phyloP scores from a whole-genome alignment of 805 yeast genomes.

The Saccharomyces paradoxus region DNA sequence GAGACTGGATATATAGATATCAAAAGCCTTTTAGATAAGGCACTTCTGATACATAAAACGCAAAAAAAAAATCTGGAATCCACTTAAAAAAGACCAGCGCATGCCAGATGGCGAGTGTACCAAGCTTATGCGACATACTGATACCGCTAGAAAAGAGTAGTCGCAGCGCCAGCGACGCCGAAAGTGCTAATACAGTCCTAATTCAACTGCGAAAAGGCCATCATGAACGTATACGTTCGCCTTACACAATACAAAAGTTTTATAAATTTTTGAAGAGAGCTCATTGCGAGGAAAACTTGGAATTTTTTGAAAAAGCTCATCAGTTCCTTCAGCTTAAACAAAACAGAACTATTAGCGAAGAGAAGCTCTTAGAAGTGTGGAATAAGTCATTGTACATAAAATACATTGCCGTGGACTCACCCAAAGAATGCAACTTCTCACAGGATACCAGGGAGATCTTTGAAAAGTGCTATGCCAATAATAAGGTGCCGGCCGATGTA shows the following conservation, averaged over 20 bases:
- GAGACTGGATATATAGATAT: background rate
- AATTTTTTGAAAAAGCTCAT: slow-evolving; percentile 12
- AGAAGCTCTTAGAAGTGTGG: slow-evolving; percentile 12
- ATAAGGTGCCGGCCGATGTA: slow-evolving; percentile 13
- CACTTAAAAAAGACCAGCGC: background rate
- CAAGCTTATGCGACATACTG: background rate
- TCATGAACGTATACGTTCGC: slow-evolving; percentile 2
- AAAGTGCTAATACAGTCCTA: background rate
- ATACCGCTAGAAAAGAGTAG: background rate
- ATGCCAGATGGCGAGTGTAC: background rate
- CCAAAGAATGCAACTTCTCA: slow-evolving; percentile 28
- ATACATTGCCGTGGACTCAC: slow-evolving; percentile 22
- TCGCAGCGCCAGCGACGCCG: background rate
- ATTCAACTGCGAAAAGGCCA: background rate
- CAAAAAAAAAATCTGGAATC: too few species aligned
- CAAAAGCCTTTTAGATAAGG: background rate
- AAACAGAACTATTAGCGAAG: background rate
- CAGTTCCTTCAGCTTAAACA: background rate
- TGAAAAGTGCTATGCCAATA: slow-evolving; percentile 9
- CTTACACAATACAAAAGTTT: slow-evolving; percentile 16
- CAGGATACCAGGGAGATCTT: slow-evolving; percentile 16
- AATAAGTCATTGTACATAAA: slow-evolving; percentile 15
- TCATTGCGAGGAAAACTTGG: slow-evolving; percentile 29
- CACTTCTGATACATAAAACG: background rate
- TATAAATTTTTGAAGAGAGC: slow-evolving; percentile 16